These are phyloP conservation scores for Clarireedia sp. DNA, from an alignment of 2,329 filamentous ascomycete genomes.

Conservation along the genomic window DNA sequence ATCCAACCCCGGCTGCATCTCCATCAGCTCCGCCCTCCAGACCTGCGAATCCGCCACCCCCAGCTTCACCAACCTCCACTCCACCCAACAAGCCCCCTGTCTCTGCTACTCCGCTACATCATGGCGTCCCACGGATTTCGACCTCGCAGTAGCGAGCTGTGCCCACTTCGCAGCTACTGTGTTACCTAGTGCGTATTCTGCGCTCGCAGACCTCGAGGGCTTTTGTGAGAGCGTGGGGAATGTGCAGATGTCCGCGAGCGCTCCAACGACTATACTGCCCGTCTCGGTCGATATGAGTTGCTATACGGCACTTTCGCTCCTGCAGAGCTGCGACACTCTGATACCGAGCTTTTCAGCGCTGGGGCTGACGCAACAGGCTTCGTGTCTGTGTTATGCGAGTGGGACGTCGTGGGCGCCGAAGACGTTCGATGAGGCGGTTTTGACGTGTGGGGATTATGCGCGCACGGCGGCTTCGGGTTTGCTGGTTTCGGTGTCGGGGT, in stretches of 20 bases:
- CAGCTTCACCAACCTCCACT: constrained; percentile 17
- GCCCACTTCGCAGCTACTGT: constrained; percentile 17
- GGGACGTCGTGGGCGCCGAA: constrained; percentile 1
- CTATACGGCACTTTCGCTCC: background rate
- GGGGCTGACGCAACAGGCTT: background rate
- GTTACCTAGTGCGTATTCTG: constrained; percentile 11
- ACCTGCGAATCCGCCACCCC: constrained; percentile 20
- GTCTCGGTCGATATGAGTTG: background rate
- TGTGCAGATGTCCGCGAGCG: background rate
- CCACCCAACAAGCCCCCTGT: constrained; percentile 21
- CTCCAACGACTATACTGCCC: background rate
- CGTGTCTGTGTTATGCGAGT: constrained; percentile 6
- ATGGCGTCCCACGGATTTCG: constrained; percentile 21
- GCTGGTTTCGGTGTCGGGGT: background rate
- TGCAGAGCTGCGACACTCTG: background rate
- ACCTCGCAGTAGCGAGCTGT: constrained; percentile 19
- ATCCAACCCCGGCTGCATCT: constrained; percentile 12
- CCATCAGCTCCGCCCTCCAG: constrained; percentile 18
- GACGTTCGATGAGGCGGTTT: constrained; percentile 2
- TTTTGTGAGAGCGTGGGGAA: constrained; percentile 13
- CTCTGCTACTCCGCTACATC: constrained; percentile 23
- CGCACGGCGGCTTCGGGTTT: background rate
- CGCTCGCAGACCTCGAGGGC: constrained; percentile 14
- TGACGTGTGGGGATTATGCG: background rate
- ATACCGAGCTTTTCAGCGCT: background rate